phyloP scores from a whole-genome alignment of 495 filamentous ascomycete genomes.

The Hypoxylon intermedium region DNA sequence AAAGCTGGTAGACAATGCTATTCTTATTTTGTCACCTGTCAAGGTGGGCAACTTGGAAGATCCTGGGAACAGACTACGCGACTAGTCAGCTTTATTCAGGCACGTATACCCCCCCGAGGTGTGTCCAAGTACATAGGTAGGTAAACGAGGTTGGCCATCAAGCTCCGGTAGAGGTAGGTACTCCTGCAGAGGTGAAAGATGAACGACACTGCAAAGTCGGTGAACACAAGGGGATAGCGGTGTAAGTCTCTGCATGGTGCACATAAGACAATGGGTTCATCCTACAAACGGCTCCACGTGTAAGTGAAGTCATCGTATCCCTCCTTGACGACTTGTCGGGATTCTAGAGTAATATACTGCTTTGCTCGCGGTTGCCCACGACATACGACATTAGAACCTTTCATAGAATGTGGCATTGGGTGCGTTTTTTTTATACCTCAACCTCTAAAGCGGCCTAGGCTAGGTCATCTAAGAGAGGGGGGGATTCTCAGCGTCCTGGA shows the following conservation, averaged over 20 bases:
- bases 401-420: neutral
- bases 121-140: conserved; percentile 1
- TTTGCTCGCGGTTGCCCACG: neutral
- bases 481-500: neutral
- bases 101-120: conserved; percentile 13
- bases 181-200: too few species aligned
- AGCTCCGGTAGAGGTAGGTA: conserved; percentile 8
- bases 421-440: neutral
- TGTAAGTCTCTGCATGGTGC: conserved; percentile 12
- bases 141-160: neutral
- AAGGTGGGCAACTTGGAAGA: conserved; percentile 21
- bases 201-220: conserved; percentile 27
- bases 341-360: neutral
- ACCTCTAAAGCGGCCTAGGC: neutral
- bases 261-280: conserved; percentile 9
- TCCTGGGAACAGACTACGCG: conserved; percentile 19
- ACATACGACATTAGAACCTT: neutral
- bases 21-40: conserved; percentile 36
- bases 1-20: conserved; percentile 20
- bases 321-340: conserved; percentile 9
- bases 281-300: conserved; percentile 31
- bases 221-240: conserved; percentile 32
- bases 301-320: conserved; percentile 34
- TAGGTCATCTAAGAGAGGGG: conserved; percentile 1
- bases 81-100: conserved; percentile 2